These are phyloP conservation scores for Fusarium mundagurra DNA, from an alignment of 2,329 filamentous ascomycete genomes.

Conservation along the genomic window DNA sequence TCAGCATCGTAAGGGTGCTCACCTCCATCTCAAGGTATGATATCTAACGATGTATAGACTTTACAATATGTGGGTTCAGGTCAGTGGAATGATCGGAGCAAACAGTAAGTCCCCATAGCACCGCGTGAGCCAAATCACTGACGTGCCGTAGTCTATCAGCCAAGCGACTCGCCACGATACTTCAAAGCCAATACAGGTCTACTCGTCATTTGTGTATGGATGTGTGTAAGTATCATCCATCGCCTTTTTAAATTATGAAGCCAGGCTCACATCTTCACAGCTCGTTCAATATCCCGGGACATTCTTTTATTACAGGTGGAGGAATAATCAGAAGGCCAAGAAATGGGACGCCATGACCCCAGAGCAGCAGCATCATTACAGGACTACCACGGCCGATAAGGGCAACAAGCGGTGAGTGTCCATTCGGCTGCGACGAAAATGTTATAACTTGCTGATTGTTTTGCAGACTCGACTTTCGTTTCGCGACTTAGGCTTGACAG, in stretches of 20 bases:
- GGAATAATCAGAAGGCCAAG: constrained; percentile 50
- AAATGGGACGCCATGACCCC: constrained; percentile 52
- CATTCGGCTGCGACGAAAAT: neutral
- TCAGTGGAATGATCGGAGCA: constrained; percentile 52
- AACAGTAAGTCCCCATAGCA: constrained; percentile 31
- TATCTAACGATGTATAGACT: constrained; percentile 36
- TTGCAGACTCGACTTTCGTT: constrained; percentile 18
- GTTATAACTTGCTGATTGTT: neutral
- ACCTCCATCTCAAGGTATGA: neutral
- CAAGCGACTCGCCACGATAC: constrained; percentile 48
- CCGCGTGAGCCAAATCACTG: neutral
- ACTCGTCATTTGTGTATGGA: constrained; percentile 1
- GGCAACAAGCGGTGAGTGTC: constrained; percentile 15
- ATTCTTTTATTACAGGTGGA: constrained; percentile 52
- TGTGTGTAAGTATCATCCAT: neutral
- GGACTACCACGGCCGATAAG: constrained; percentile 54
- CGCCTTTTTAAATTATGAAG: accelerated
- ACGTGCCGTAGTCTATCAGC: constrained; percentile 45
- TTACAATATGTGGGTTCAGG: constrained; percentile 61
- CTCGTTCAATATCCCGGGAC: constrained; percentile 50
- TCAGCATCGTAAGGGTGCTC: constrained; percentile 43
- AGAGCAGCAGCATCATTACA: constrained; percentile 54
- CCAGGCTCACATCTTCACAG: constrained; percentile 16
- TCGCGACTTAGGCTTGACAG: neutral
- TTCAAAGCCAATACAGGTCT: constrained; percentile 48